Evolutionary conservation across 2,329 filamentous ascomycete genomes (phyloP).

Genomic region (Colletotrichum cordylinicola): DNA sequence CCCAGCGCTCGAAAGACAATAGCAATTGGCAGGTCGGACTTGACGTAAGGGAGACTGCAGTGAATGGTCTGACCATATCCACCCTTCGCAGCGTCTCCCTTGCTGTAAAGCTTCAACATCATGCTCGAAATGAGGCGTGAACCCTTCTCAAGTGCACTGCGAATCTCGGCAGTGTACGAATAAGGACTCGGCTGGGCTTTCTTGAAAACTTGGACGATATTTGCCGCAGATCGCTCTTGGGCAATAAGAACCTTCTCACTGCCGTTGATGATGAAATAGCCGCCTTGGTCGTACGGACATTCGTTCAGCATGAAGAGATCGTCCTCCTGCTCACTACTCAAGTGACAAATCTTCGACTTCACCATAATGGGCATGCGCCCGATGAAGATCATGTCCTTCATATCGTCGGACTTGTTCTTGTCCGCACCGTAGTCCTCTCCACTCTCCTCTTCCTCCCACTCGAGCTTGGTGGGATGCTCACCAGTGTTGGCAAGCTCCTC

Average conservation of each 20-base stretch:
- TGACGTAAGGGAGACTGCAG: constrained; percentile 91
- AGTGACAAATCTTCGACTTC: constrained; percentile 93
- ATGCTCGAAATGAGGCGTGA: constrained; percentile 93
- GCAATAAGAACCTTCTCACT: constrained; percentile 98
- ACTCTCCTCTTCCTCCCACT: constrained; percentile 66
- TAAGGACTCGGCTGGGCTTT: constrained; percentile 93
- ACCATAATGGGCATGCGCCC: constrained; percentile 98
- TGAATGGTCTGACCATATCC: constrained; percentile 88
- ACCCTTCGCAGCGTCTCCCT: constrained; percentile 80
- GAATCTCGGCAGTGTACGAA: constrained; percentile 93
- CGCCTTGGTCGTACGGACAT: constrained; percentile 97
- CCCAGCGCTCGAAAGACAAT: constrained; percentile 96
- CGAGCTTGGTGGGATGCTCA: constrained; percentile 62
- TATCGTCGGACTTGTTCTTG: constrained; percentile 57
- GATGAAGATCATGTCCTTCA: constrained; percentile 82
- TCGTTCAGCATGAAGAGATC: constrained; percentile 92
- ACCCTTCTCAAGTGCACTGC: constrained; percentile 95
- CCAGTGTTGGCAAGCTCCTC: constrained; percentile 60
- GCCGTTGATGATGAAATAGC: constrained; percentile 99
- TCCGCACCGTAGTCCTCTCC: constrained; percentile 56
- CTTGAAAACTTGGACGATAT: constrained; percentile 99
- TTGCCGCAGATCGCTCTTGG: constrained; percentile 95
- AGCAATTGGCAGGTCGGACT: constrained; percentile 89
- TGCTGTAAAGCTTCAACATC: constrained; percentile 87
- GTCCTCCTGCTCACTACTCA: constrained; percentile 83